A percentile compares a stretch with the other conserved stretches of the same genome.
Conservation (phyloP, 2,329 filamentous ascomycete species). For the Alternaria arborescens region DNA sequence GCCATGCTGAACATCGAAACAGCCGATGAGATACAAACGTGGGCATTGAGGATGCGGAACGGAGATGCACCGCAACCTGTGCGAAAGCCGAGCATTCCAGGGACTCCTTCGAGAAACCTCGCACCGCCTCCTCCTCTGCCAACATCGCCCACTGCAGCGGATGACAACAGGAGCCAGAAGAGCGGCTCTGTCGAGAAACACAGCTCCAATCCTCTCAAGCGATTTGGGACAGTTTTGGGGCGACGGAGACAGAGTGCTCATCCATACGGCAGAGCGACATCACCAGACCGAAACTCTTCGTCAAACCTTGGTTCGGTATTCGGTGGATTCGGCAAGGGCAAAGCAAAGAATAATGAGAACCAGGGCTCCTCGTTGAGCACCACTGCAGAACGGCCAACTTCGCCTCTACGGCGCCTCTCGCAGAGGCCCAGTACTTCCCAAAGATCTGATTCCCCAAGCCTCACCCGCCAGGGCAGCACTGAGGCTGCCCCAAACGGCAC, state of each 20-base stretch:
- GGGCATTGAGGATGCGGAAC: slow-evolving; percentile 59
- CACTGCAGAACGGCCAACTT: slow-evolving; percentile 43
- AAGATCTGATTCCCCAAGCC: slow-evolving; percentile 45
- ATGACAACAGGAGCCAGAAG: slow-evolving; percentile 65
- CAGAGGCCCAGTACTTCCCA: slow-evolving; percentile 42
- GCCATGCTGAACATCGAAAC: slow-evolving; percentile 87
- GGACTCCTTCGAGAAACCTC: slow-evolving; percentile 45
- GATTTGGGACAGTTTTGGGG: slow-evolving; percentile 53
- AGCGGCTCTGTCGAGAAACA: slow-evolving; percentile 57
- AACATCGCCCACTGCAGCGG: slow-evolving; percentile 49
- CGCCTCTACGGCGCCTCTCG: slow-evolving; percentile 43
- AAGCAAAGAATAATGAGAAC: slow-evolving; percentile 68
- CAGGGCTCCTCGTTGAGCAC: slow-evolving; percentile 49
- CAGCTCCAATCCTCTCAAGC: slow-evolving; percentile 50
- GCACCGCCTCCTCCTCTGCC: slow-evolving; percentile 45
- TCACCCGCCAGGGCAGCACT: slow-evolving; percentile 35
- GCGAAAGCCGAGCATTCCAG: slow-evolving; percentile 45
- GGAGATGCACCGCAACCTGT: slow-evolving; percentile 45
- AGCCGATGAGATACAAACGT: slow-evolving; percentile 83
- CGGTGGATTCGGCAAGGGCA: slow-evolving; percentile 69
- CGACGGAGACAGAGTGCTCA: slow-evolving; percentile 51
- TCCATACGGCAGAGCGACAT: slow-evolving; percentile 50
- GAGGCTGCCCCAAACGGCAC: slow-evolving; percentile 46
- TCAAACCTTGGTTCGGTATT: slow-evolving; percentile 66
- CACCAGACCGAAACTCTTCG: slow-evolving; percentile 62